Percentiles rank a stretch among this genome's conserved stretches.
Conservation (phyloP, 1,139 yeast genomes). For the Diutina siamensis region DNA sequence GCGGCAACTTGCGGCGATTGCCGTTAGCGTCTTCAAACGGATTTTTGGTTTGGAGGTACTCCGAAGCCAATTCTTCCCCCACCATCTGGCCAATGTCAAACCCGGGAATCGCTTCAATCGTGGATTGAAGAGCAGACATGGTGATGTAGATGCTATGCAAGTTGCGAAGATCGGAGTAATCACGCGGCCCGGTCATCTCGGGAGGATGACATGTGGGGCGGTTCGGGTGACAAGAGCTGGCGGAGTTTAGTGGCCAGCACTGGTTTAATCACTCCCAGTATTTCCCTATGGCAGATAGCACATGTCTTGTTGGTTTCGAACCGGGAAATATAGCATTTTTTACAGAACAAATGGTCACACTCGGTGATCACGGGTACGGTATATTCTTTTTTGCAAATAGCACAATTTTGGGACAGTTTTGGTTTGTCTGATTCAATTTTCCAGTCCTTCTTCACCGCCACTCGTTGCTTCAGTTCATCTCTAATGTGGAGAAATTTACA, state of each 20-base stretch:
- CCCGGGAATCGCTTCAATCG: slow-evolving; percentile 3
- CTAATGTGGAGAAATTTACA: slow-evolving; percentile 89
- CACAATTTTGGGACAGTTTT: slow-evolving; percentile 51
- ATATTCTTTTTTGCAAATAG: slow-evolving; percentile 49
- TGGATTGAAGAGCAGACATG: not conserved
- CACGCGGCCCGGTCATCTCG: not conserved
- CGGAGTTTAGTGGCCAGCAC: not conserved
- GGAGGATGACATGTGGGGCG: not conserved
- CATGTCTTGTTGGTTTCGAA: slow-evolving; percentile 34
- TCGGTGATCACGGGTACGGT: slow-evolving; percentile 46
- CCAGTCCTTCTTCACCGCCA: slow-evolving; percentile 69
- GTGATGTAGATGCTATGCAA: not conserved
- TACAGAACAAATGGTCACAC: slow-evolving; percentile 63
- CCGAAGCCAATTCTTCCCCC: slow-evolving; percentile 43
- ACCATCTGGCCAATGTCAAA: not conserved
- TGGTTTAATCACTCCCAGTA: slow-evolving; percentile 39
- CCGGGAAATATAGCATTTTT: slow-evolving; percentile 44
- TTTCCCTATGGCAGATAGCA: slow-evolving; percentile 45
- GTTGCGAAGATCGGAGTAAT: no score
- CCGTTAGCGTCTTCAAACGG: slow-evolving; percentile 59
- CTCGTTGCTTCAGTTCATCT: slow-evolving; percentile 72
- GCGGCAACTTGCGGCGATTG: slow-evolving; percentile 37
- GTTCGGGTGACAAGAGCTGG: not conserved
- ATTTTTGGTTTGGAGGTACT: slow-evolving; percentile 46
- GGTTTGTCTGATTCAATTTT: slow-evolving; percentile 20